Evolutionary conservation across 78 protist genomes (phyloP).

Genomic region (Diacronema lutheri): DNA sequence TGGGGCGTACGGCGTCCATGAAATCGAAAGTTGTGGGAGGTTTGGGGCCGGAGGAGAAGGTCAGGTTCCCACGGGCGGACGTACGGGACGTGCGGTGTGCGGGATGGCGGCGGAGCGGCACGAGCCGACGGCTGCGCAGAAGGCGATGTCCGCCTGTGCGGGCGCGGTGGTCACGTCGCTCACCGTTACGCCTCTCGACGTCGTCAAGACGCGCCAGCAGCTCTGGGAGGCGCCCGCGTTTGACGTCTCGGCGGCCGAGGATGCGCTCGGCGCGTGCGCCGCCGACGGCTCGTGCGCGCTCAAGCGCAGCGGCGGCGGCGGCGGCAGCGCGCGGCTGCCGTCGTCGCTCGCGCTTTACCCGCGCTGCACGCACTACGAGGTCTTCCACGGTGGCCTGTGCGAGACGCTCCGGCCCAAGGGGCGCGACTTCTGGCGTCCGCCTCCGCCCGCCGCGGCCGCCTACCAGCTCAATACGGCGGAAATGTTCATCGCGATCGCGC

Average conservation of each 20-base stretch:
- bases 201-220: conserved; percentile 40
- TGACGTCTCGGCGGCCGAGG: no score
- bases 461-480: neutral
- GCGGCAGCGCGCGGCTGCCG: no score
- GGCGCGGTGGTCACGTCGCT: conserved; percentile 21
- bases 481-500: neutral
- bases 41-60: no score
- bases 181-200: conserved; percentile 37
- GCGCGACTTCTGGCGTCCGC: neutral
- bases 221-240: neutral
- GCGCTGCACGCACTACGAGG: neutral
- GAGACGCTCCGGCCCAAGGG: neutral
- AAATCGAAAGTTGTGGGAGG: no score
- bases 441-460: neutral
- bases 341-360: neutral
- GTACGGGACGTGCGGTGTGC: no score
- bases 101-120: no score
- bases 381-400: conserved; percentile 1
- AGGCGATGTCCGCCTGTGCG: neutral
- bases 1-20: no score
- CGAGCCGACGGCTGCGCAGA: neutral
- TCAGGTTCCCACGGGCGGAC: no score
- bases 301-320: no score
- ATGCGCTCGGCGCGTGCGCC: no score
- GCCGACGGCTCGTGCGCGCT: neutral